Evolutionary conservation across 768 basidiomycete species (phyloP), one percentile per base, ranked within the genome.

Genomic region (Lactifluus subvellereus): DNA sequence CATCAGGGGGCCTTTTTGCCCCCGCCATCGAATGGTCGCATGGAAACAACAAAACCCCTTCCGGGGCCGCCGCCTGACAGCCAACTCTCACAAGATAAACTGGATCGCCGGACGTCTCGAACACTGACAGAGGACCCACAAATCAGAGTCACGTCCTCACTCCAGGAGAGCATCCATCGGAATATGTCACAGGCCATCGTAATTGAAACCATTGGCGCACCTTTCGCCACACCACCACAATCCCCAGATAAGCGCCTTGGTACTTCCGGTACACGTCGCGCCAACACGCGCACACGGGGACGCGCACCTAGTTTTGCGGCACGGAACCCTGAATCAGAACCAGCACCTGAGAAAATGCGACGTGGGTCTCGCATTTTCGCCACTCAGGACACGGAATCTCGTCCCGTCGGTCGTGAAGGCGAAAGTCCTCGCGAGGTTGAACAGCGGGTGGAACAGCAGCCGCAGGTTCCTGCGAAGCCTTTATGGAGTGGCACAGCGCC

Each of bases 151-250:
- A 38, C 54, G 27, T 33, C 58, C 1, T 35, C 35, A 40, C 33
- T 53, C 16, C 40, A 37, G 18, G 48, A 35, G 5, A 18, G 53
- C 58, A 20, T 27, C 40, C 27, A 43, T 56, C 33, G 7, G 48
- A 48, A 50, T 51, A 6, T 14, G 11, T 45, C 49, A 8, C 47
- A n/a, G 27, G 11, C 32, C 16, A 9, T 27, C 20, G 32, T 27
- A 14, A 4, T 33, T 42, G 33, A 55, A 56, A 42, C 35, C 20
- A 11, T 16, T 7, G 13, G 6, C 5, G 27, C 60, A 32, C 49
- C 53, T 47, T 37, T 61, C n/a, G n/a, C 27, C 13, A 65, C 63
- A 40, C 59, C 54, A 5, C 60, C 60, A 45, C 54, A 65, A n/a
- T 56, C 59, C 14, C 49, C 48, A 16, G 54, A 61, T 16, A 60